Base-by-base conservation (phyloP, 495 filamentous ascomycete genomes). In the Immersiella caudata region DNA sequence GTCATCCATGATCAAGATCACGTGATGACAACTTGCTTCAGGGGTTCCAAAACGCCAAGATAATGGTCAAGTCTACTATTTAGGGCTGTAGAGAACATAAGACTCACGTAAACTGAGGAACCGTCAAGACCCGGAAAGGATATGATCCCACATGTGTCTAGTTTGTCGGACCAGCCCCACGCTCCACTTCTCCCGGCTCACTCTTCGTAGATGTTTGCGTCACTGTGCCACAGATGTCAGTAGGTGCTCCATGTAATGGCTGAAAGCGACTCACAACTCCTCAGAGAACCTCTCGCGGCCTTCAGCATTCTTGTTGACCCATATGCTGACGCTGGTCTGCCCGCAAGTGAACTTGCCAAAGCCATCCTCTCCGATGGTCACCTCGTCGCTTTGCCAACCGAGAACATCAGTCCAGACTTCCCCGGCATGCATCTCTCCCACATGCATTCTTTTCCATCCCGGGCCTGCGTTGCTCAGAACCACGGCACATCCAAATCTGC, bases 341-440 rank as follows among this genome's bases (percentile, higher is more conserved):
- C 77, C 73, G 58, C 88, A 87, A 0, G 76, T 77, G 68, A 91
- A 90, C 25, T 71, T 60, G 16, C 80, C 87, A 67, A 79, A 89
- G 0, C 88, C 88, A 58, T 86, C 78, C 18, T 82, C 74, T 35
- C 82, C 82, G 64, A 91, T 88, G 16, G 69, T 70, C 1, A 89
- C 80, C 57, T 80, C 76, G 0, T 76, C 74, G 24, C 72, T 25
- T 14, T 73, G 70, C 76, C 82, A 82, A 5, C 80, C 81, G 2
- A 90, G 67, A 2, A 91, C 77, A 76, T 91, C 87, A 0, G 84
- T 85, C 88, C 88, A 90, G 59, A 73, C 59, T 73, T 89, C 82
- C 14, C 81, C 82, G 22, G 79, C 80, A 75, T 88, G 84, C 24
- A 76, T 75, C 70, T 80, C 78, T 16, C 88, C 88, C 35, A 91